Conservation (phyloP, 1,284 basidiomycete genomes). For the Cerrena zonata region DNA sequence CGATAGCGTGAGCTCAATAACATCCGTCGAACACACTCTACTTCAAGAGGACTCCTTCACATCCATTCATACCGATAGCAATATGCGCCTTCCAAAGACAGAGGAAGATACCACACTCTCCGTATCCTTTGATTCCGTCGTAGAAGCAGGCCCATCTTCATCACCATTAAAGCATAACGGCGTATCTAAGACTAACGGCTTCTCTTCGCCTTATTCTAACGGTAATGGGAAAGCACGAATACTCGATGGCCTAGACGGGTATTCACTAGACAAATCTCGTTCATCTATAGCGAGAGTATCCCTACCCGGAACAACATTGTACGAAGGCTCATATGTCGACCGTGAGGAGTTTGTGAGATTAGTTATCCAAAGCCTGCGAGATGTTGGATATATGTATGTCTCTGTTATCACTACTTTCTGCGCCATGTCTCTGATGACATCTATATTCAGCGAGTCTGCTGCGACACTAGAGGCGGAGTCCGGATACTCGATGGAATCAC, state of each 20-base stretch:
- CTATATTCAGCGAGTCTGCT: constrained; percentile 70
- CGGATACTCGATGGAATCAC: constrained; percentile 80
- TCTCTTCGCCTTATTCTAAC: constrained; percentile 25
- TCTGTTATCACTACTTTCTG: constrained; percentile 9
- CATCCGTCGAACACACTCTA: constrained; percentile 27
- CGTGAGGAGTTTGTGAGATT: constrained; percentile 89
- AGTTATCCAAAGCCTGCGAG: constrained; percentile 83
- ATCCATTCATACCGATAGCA: constrained; percentile 25
- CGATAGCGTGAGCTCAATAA: constrained; percentile 33
- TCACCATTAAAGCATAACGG: constrained; percentile 36
- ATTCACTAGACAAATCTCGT: constrained; percentile 43
- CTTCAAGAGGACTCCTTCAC: constrained; percentile 22
- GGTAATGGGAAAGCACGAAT: constrained; percentile 26
- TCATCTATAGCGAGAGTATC: constrained; percentile 49
- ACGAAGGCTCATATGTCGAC: constrained; percentile 73
- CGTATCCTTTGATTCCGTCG: constrained; percentile 38
- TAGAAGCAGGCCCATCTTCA: constrained; percentile 52
- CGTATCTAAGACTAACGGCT: constrained; percentile 40
- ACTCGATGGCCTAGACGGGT: constrained; percentile 27
- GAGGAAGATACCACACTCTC: constrained; percentile 49
- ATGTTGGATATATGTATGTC: constrained; percentile 89
- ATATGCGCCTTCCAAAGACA: constrained; percentile 55
- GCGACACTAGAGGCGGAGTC: constrained; percentile 87
- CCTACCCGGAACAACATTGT: constrained; percentile 65
- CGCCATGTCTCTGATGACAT: constrained; percentile 8